These are phyloP conservation scores for Solanum gandarillasii DNA, from an alignment of 257 asterid species.

Conservation along the genomic window DNA sequence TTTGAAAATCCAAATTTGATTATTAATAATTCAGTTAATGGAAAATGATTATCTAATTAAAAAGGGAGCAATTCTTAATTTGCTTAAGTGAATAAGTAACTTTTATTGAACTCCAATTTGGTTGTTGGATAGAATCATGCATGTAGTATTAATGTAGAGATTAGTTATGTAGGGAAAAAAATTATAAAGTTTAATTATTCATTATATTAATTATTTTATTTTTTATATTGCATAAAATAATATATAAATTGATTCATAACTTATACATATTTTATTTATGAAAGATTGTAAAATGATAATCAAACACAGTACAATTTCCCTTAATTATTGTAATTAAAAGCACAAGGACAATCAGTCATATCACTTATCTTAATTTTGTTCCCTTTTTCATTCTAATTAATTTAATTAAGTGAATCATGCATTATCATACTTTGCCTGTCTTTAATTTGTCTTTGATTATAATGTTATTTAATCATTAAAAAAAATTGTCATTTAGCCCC, in stretches of 20 bases:
- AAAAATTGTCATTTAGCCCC: neutral
- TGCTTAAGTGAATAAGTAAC: neutral
- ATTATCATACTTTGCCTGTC: constrained; percentile 2
- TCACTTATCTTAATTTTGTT: neutral
- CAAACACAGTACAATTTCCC: neutral
- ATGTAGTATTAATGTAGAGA: neutral
- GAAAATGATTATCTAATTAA: neutral
- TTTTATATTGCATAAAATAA: neutral
- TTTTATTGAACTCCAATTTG: neutral
- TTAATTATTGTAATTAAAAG: neutral
- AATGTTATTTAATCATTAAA: neutral
- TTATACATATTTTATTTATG: neutral
- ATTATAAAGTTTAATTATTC: neutral
- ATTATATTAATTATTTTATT: neutral
- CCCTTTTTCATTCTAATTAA: neutral
- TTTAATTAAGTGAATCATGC: neutral
- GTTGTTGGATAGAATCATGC: rapidly evolving
- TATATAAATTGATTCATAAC: neutral
- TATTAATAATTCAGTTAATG: neutral
- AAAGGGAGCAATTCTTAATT: too few relatives aligned
- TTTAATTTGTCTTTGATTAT: neutral
- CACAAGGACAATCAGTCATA: neutral
- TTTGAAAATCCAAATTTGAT: neutral
- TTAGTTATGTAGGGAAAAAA: neutral
- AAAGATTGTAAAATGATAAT: neutral